These are phyloP conservation scores for Kewa caespitosa DNA, from an alignment of 179 eudicot species.

Conservation along the genomic window DNA sequence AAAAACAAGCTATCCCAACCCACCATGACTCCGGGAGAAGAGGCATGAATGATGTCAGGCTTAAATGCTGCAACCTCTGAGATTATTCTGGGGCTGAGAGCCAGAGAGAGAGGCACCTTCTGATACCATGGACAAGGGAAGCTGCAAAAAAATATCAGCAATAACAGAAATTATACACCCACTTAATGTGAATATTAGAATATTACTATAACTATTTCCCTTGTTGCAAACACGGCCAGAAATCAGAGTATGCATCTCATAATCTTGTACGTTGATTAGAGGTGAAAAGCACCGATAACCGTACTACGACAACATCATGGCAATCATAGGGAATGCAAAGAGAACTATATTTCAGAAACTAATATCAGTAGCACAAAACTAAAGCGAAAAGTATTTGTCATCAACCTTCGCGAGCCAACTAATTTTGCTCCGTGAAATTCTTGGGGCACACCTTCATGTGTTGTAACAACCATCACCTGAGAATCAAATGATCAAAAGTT, in stretches of 20 bases:
- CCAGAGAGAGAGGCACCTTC: slow-evolving; percentile 91
- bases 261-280: neutral
- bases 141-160: slow-evolving; percentile 44
- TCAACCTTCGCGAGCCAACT: slow-evolving; percentile 86
- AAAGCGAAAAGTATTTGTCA: neutral
- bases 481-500: slow-evolving; percentile 8
- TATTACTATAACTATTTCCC: too few relatives aligned
- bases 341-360: neutral
- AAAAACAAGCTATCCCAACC: slow-evolving; percentile 7
- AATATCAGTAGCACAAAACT: neutral
- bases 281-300: neutral
- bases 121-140: slow-evolving; percentile 91
- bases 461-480: slow-evolving; percentile 96
- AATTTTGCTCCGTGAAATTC: slow-evolving; percentile 93
- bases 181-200: too few relatives aligned
- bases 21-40: slow-evolving; percentile 96
- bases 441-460: slow-evolving; percentile 93
- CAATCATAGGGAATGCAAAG: neutral
- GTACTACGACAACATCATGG: neutral
- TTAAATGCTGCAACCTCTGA: slow-evolving; percentile 83
- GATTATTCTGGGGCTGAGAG: slow-evolving; percentile 93
- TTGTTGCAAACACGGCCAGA: neutral
- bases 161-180: too few relatives aligned
- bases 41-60: slow-evolving; percentile 91
- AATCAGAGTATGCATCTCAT: neutral